Evolutionary conservation across 768 basidiomycete genomes (phyloP).

Genomic region (Guyanaporus albipodus): DNA sequence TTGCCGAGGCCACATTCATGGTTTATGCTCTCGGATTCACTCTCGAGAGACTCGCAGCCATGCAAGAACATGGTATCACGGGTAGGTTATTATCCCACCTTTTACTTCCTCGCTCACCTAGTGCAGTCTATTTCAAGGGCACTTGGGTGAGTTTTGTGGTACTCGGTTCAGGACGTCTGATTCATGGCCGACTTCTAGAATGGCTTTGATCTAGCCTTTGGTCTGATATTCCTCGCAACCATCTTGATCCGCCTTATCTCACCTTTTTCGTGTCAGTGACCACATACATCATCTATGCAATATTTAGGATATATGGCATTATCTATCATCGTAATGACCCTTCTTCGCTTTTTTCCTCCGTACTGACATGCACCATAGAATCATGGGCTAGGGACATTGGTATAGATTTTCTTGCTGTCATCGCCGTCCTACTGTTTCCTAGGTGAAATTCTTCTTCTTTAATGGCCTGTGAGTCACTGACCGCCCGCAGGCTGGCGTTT

Average conservation of each 20-base stretch:
- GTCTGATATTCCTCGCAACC: slow-evolving; percentile 35
- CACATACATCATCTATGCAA: slow-evolving; percentile 70
- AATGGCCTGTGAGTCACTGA: background rate
- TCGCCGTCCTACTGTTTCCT: slow-evolving; percentile 88
- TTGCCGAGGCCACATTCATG: slow-evolving; percentile 73
- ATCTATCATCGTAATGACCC: slow-evolving; percentile 52
- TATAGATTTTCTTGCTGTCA: slow-evolving; percentile 80
- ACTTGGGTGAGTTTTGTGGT: slow-evolving; percentile 58
- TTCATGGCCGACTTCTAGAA: slow-evolving; percentile 46
- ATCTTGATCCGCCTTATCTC: background rate
- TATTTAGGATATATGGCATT: slow-evolving; percentile 71
- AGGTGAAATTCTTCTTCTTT: slow-evolving; percentile 43
- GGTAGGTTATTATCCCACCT: slow-evolving; percentile 39
- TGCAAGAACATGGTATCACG: slow-evolving; percentile 93
- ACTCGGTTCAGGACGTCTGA: slow-evolving; percentile 16
- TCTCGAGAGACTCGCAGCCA: slow-evolving; percentile 88
- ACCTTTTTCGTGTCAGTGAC: slow-evolving; percentile 48
- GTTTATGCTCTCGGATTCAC: slow-evolving; percentile 76
- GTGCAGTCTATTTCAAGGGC: slow-evolving; percentile 74
- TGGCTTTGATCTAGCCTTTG: slow-evolving; percentile 90
- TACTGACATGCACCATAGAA: slow-evolving; percentile 35
- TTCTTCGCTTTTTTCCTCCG: background rate
- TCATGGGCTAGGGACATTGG: slow-evolving; percentile 67
- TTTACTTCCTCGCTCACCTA: slow-evolving; percentile 4
- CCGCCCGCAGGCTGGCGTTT: slow-evolving; percentile 71